These are phyloP conservation scores for Fomitopsis schrenkii DNA, from an alignment of 1,284 basidiomycete species.

Conservation along the genomic window DNA sequence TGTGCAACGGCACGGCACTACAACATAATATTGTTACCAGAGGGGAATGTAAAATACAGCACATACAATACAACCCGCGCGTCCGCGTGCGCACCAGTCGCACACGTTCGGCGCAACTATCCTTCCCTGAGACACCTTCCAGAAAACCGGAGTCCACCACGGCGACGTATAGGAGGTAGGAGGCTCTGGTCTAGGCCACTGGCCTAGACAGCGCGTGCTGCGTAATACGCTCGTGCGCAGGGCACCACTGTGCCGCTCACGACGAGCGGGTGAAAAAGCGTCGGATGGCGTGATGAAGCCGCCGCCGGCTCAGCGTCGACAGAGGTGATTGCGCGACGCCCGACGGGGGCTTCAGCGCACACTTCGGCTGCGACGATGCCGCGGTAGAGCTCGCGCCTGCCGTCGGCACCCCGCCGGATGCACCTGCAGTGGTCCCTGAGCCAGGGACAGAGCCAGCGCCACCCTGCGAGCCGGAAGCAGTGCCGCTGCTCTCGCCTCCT, in stretches of 20 bases:
- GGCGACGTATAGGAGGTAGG: neutral
- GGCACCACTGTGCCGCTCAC: neutral
- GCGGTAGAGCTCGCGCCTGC: neutral
- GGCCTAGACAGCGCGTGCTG: neutral
- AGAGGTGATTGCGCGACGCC: neutral
- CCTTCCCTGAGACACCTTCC: neutral
- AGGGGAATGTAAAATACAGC: neutral
- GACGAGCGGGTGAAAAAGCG: neutral
- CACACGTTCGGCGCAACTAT: neutral
- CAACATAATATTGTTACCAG: neutral
- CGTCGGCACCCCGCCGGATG: neutral
- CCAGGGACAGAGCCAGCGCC: neutral
- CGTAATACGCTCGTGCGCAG: neutral
- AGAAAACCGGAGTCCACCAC: neutral
- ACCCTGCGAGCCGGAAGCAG: neutral
- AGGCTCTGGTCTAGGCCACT: neutral
- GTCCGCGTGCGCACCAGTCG: neutral
- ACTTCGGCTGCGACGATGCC: neutral
- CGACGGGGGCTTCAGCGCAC: neutral
- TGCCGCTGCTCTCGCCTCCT: constrained; percentile 3
- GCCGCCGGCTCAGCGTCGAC: neutral
- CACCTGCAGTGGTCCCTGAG: neutral
- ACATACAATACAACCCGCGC: neutral
- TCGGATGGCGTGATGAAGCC: neutral
- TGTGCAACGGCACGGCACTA: neutral